Evolutionary conservation across 129 eudicot species (phyloP).

Genomic region (Arctium lappa): DNA sequence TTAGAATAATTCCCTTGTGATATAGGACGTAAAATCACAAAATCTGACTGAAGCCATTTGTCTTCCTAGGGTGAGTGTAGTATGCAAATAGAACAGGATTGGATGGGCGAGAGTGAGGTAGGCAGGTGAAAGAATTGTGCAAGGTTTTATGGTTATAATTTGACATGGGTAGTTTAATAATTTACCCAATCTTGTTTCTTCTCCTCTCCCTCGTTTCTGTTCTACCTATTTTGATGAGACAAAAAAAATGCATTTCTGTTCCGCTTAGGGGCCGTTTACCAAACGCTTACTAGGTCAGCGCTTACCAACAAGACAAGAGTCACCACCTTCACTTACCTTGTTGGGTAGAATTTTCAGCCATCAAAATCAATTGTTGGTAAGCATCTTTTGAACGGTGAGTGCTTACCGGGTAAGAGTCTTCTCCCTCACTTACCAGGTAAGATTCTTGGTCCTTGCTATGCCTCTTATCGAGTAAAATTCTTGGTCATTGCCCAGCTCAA

Average conservation of each 20-base stretch:
- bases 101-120: not conserved
- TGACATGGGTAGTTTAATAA: not conserved
- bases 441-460: too few species aligned
- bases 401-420: too few species aligned
- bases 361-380: too few species aligned
- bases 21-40: not conserved
- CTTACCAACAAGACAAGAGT: too few species aligned
- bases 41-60: not conserved
- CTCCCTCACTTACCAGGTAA: too few species aligned
- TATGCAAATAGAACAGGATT: not conserved
- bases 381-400: too few species aligned
- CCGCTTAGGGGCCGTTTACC: not conserved
- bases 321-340: too few species aligned
- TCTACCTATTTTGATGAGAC: not conserved
- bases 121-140: not conserved
- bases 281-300: too few species aligned
- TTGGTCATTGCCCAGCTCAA: too few species aligned
- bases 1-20: constrained; percentile 6
- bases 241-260: not conserved
- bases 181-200: not conserved
- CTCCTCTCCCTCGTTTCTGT: not conserved
- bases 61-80: not conserved
- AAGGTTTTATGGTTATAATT: not conserved
- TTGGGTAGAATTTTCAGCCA: too few species aligned
- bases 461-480: too few species aligned